Evolutionary conservation across 1,284 basidiomycete species (phyloP).

Genomic region (Trametes sp.): DNA sequence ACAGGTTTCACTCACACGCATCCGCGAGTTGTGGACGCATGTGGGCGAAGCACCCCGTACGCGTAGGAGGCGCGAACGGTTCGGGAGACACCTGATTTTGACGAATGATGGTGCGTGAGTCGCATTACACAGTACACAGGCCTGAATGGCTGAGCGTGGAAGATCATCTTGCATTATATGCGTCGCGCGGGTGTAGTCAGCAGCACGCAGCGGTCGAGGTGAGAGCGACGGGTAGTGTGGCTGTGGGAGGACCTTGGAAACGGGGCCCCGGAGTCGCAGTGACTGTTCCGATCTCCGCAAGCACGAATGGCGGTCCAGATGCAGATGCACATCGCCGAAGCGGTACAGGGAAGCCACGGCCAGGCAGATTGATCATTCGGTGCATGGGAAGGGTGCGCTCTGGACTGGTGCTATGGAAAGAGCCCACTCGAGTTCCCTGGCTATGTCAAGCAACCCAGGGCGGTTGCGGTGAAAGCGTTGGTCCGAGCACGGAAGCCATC

Average conservation of each 20-base stretch:
- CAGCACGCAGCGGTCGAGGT: background rate
- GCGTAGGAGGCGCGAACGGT: background rate
- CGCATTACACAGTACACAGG: background rate
- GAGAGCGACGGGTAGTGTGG: background rate
- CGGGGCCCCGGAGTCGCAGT: conserved; percentile 3
- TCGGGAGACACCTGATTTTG: background rate
- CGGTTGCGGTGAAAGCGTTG: background rate
- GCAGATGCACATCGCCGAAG: conserved; percentile 20
- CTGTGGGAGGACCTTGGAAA: conserved; percentile 1
- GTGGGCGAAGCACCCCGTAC: background rate
- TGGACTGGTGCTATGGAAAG: background rate
- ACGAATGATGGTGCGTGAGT: background rate
- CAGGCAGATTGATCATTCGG: conserved; percentile 7
- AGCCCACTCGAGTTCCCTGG: conserved; percentile 6
- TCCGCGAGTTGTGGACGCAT: background rate
- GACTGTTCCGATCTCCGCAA: conserved; percentile 20
- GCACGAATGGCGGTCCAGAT: conserved; percentile 20
- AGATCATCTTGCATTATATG: background rate
- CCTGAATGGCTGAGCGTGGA: background rate
- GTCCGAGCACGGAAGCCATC: background rate
- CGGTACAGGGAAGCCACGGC: conserved; percentile 12
- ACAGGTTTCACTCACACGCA: background rate
- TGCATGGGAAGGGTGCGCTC: background rate
- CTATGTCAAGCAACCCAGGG: conserved; percentile 6
- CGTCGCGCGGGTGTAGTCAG: background rate